Percentiles rank a stretch among this genome's conserved stretches.
phyloP scores from a whole-genome alignment of 164 flowering plant genomes.

The Umbellularia californica region DNA sequence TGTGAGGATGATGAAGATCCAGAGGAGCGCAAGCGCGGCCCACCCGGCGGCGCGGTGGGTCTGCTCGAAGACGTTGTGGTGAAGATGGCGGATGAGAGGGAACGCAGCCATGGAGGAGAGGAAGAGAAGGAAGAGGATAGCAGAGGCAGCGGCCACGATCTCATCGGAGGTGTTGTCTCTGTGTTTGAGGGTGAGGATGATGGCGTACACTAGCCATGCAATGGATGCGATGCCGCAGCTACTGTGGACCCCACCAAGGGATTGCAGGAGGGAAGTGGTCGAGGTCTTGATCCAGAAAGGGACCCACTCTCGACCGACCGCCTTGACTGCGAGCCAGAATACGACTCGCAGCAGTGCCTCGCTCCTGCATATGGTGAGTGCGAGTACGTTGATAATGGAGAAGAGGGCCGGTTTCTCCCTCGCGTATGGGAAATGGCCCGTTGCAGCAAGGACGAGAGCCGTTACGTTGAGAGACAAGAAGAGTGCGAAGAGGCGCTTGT shows the following conservation, averaged over 20 bases:
- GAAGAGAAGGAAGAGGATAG: constrained; percentile 42
- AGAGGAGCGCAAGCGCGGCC: constrained; percentile 43
- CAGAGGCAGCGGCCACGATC: constrained; percentile 33
- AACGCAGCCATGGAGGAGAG: constrained; percentile 54
- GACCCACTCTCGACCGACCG: constrained; percentile 39
- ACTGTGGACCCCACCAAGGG: constrained; percentile 55
- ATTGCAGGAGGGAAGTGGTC: constrained; percentile 48
- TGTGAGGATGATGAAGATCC: constrained; percentile 44
- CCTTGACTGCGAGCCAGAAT: constrained; percentile 47
- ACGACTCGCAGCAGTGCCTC: constrained; percentile 39
- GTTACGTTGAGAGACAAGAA: constrained; percentile 32
- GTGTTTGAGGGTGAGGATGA: constrained; percentile 33
- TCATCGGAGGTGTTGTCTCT: constrained; percentile 31
- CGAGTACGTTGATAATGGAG: constrained; percentile 44
- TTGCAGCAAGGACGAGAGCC: constrained; percentile 33
- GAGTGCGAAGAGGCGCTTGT: constrained; percentile 43
- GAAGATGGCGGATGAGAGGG: constrained; percentile 61
- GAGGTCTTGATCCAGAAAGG: constrained; percentile 44
- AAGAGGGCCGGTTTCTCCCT: constrained; percentile 32
- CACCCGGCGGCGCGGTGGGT: constrained; percentile 56
- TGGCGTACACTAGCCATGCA: constrained; percentile 51
- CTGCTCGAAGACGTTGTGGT: constrained; percentile 57
- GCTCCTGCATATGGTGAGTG: constrained; percentile 42
- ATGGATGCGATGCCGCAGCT: constrained; percentile 53
- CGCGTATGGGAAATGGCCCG: constrained; percentile 42